Evolutionary conservation across 805 yeast species (phyloP).

Genomic region (Ogataea salicorniae): DNA sequence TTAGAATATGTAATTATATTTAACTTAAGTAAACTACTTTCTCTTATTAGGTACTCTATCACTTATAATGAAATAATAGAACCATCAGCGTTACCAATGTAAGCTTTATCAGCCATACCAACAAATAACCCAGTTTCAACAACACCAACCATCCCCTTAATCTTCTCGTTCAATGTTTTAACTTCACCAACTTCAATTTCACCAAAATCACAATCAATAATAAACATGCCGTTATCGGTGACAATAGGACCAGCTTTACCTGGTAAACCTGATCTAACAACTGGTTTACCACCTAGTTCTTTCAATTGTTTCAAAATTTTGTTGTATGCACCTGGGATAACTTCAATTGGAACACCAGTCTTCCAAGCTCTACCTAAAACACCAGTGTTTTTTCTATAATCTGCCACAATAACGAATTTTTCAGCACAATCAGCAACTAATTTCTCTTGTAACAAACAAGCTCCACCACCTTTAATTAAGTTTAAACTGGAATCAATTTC

Average conservation of each 20-base stretch:
- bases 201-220: conserved; percentile 92
- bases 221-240: conserved; percentile 91
- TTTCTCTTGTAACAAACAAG: conserved; percentile 94
- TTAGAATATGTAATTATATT: no score
- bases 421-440: conserved; percentile 78
- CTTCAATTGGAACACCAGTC: conserved; percentile 92
- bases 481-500: conserved; percentile 81
- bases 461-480: conserved; percentile 98
- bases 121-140: conserved; percentile 93
- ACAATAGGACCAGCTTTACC: conserved; percentile 97
- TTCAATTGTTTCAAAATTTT: conserved; percentile 64
- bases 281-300: conserved; percentile 59
- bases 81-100: conserved; percentile 86
- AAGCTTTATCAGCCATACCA: conserved; percentile 69
- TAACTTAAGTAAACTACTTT: neutral
- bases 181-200: conserved; percentile 49
- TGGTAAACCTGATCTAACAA: conserved; percentile 76
- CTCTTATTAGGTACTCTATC: neutral
- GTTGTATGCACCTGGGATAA: conserved; percentile 82
- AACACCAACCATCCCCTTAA: conserved; percentile 82
- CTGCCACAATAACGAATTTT: conserved; percentile 85
- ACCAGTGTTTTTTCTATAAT: conserved; percentile 75
- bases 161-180: conserved; percentile 48
- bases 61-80: conserved; percentile 17
- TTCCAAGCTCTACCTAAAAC: conserved; percentile 76